Evolutionary conservation across 257 asterid genomes (phyloP), one percentile per base, ranked within the genome.

Genomic region (Nicotiana attenuata): DNA sequence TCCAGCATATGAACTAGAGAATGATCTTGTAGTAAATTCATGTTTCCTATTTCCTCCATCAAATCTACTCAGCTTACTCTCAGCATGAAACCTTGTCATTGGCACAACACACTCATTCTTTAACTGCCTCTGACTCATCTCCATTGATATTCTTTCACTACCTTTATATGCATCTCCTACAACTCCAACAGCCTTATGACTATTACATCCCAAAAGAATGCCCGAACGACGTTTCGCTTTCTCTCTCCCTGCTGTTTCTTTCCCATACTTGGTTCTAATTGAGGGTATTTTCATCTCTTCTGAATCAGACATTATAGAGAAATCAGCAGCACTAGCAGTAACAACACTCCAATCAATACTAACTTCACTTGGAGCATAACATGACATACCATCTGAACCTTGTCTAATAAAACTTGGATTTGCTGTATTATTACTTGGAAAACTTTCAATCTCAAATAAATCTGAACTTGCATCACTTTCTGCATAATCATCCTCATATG

Each of bases 281-380:
- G 86, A 53, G 0, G 81, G 60, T 1, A 64, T 60, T 77, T 84
- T 64, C 0, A 78, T 28, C 35, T 91, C 93, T 41, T 92, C 94
- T 1, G 87, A 52, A 57, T 92, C 98, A 1, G 98, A 92, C 60
- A 86, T 80, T 1, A 80, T 69, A 1, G 97, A 88, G 89, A 91
- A 93, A 90, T 87, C 93, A 10, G 91, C 97, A 5, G 94, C 96
- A 50, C 96, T 94, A 53, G 96, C 97, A 0, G 98, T 93, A 4
- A 90, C 84, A 2, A 93, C 93, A 24, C 97, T 94, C 98, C 97
- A 93, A 81, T 93, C 97, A 77, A 94, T 85, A 83, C 98, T 94
- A 26, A 92, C 97, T 83, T 94, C 97, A 10, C 98, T 94, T n/a
- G 97, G 97, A 5, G 97, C 95, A 64, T 94, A 91, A 76, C 92